Evolutionary conservation across 2,329 filamentous ascomycete genomes (phyloP).

Genomic region (Neofusicoccum laricinum): DNA sequence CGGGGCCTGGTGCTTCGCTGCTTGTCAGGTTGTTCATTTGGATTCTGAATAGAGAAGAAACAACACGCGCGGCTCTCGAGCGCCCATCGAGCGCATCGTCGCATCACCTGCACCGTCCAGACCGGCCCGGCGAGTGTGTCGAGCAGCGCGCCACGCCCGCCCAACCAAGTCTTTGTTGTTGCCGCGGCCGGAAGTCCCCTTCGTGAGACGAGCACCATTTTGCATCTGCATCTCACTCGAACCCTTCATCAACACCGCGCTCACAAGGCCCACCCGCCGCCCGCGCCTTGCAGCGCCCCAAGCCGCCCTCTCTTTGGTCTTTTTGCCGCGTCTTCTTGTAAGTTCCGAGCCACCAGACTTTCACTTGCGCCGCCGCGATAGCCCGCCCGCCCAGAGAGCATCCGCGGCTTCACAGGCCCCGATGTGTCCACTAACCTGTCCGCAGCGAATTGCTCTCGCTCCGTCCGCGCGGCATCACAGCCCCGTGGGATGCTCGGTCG

Average conservation of each 20-base stretch:
- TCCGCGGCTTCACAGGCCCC: background rate
- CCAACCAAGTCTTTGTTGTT: background rate
- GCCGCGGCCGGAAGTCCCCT: background rate
- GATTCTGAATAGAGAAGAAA: conserved; percentile 10
- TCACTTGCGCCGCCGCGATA: background rate
- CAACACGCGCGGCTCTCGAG: background rate
- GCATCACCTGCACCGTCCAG: background rate
- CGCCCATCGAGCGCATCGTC: conserved; percentile 4
- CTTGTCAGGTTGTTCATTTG: conserved; percentile 11
- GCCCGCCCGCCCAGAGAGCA: background rate
- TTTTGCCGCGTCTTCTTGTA: background rate
- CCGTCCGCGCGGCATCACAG: background rate
- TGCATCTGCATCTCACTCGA: conserved; percentile 15
- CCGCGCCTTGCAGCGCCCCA: background rate
- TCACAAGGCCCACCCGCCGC: background rate
- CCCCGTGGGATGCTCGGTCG: background rate
- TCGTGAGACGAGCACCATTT: conserved; percentile 15
- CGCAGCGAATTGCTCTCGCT: conserved; percentile 1
- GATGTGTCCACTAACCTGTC: background rate
- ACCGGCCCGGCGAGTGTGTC: background rate
- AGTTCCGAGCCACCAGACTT: background rate
- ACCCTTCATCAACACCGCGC: conserved; percentile 10
- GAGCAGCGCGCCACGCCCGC: background rate
- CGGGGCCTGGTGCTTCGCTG: conserved; percentile 3
- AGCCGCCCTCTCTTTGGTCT: background rate